Conservation (phyloP, 2,329 filamentous ascomycete genomes). For the Periconia sp. region DNA sequence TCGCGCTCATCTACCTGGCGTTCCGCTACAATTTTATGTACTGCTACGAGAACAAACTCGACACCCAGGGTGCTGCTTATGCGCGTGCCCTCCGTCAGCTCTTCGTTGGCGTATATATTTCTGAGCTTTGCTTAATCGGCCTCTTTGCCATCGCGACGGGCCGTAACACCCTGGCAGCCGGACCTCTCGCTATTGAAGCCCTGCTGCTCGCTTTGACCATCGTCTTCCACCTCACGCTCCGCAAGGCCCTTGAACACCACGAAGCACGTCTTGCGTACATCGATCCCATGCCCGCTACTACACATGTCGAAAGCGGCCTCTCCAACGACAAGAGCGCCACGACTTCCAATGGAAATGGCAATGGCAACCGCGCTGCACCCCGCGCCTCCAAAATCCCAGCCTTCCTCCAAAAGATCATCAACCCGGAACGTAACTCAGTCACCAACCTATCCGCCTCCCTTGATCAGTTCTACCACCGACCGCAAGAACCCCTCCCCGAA, state of each 20-base stretch:
- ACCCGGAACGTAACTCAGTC: conserved; percentile 36
- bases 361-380: conserved; percentile 20
- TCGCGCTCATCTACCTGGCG: conserved; percentile 49
- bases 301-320: conserved; percentile 26
- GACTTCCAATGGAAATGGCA: conserved; percentile 10
- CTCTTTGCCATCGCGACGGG: conserved; percentile 47
- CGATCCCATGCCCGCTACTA: conserved; percentile 21
- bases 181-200: conserved; percentile 48
- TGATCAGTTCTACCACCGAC: conserved; percentile 34
- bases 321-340: conserved; percentile 17
- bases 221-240: conserved; percentile 44
- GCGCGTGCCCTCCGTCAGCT: conserved; percentile 51
- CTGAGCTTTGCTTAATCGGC: conserved; percentile 52
- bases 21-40: conserved; percentile 55
- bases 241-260: conserved; percentile 31
- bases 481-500: conserved; percentile 33
- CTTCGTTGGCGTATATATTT: conserved; percentile 51
- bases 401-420: conserved; percentile 36
- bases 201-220: conserved; percentile 44
- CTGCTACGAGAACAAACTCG: conserved; percentile 49
- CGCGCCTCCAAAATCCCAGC: conserved; percentile 24
- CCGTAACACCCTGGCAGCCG: conserved; percentile 36
- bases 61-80: conserved; percentile 52
- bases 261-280: conserved; percentile 34
- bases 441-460: conserved; percentile 31